A percentile compares a stretch with the other conserved stretches of the same genome.
Conservation (phyloP, 2,329 filamentous ascomycete species). For the Mariannaea sp. region DNA sequence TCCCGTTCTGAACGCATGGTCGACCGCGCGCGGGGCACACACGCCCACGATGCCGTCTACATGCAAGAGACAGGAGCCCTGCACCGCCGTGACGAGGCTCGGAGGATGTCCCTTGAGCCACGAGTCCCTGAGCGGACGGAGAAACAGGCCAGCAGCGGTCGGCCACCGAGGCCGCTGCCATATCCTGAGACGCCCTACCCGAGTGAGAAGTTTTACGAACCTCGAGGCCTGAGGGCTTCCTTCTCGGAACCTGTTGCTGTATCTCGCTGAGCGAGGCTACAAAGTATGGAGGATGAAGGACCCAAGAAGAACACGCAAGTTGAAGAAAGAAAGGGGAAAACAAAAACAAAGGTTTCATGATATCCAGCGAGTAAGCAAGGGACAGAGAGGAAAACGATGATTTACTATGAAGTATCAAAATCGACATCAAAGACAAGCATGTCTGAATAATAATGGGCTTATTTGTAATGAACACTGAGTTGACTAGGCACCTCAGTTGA, state of each 20-base stretch:
- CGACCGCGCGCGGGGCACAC: slow-evolving; percentile 19
- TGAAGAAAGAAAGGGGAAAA: background rate
- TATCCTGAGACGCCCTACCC: slow-evolving; percentile 31
- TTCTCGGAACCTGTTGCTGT: slow-evolving; percentile 21
- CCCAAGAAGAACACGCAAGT: background rate
- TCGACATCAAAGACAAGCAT: too few species aligned
- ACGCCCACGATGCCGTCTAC: slow-evolving; percentile 25
- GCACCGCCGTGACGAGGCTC: slow-evolving; percentile 11
- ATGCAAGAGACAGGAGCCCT: slow-evolving; percentile 26
- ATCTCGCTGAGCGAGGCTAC: slow-evolving; percentile 18
- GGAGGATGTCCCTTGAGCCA: slow-evolving; percentile 20
- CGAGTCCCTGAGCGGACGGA: slow-evolving; percentile 23
- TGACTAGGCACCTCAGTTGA: too few species aligned
- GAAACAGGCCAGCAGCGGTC: slow-evolving; percentile 19
- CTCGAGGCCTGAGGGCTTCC: slow-evolving; percentile 22
- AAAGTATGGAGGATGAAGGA: background rate
- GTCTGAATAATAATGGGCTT: too few species aligned
- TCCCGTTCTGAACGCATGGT: slow-evolving; percentile 11
- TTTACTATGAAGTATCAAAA: too few species aligned
- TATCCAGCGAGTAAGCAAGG: too few species aligned
- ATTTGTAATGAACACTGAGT: too few species aligned
- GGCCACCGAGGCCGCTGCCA: slow-evolving; percentile 11
- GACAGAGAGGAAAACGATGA: too few species aligned
- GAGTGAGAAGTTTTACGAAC: slow-evolving; percentile 28
- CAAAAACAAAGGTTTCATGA: background rate